Base-by-base conservation (phyloP, 1,284 basidiomycete genomes). In the Cystobasidiaceae sp. region DNA sequence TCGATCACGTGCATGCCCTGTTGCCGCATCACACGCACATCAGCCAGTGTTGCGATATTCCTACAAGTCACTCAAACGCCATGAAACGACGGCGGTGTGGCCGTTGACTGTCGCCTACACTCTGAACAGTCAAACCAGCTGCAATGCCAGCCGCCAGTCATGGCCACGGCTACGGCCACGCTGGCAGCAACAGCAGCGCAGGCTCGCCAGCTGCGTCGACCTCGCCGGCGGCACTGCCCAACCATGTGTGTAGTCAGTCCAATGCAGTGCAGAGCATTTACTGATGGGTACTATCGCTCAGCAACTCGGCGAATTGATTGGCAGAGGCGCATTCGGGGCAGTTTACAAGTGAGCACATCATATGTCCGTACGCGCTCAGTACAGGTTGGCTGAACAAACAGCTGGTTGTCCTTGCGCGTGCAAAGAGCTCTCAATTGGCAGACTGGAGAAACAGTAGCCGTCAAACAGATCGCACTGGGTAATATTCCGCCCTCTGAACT, bases 371-470 rank as follows among this genome's bases (percentile, higher is more conserved):
- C 11, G 19, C 15, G 3, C 21, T 3, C n/a, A n/a, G n/a, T n/a
- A n/a, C n/a, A n/a, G n/a, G n/a, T n/a, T n/a, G n/a, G n/a, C n/a
- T n/a, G n/a, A n/a, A n/a, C n/a, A n/a, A n/a, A n/a, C n/a, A n/a
- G n/a, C n/a, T n/a, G n/a, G n/a, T n/a, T n/a, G n/a, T n/a, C n/a
- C n/a, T n/a, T n/a, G n/a, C n/a, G n/a, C n/a, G n/a, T n/a, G n/a
- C n/a, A n/a, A 33, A 64, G 61, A 25, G 61, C 61, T 9, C 61
- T 64, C 51, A 64, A 64, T 25, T 64, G 61, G 61, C 61, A 64
- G 52, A 96, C 91, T 25, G 93, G 93, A 50, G 93, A 96, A 80
- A 93, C 92, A 1, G 92, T 96, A 33, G 92, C 92, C 6, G 88
- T 93, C 75, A 97, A 94, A 82, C 92, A 78, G 72, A 77, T 79